Evolutionary conservation across 495 filamentous ascomycete genomes (phyloP).

Genomic region (Tuber aestivum): DNA sequence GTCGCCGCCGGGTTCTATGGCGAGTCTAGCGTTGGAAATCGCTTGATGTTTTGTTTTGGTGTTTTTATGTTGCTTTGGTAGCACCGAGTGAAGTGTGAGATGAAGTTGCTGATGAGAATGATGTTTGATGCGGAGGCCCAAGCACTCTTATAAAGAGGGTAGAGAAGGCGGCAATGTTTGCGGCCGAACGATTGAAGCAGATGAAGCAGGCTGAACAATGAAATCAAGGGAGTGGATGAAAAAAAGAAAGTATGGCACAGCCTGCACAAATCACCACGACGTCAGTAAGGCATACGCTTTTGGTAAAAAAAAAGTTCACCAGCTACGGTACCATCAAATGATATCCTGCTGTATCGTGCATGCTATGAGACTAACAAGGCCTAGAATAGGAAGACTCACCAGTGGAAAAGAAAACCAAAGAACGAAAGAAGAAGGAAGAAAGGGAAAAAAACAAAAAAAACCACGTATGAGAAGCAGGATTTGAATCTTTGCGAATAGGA

Average conservation of each 20-base stretch:
- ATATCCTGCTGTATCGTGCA: constrained; percentile 3
- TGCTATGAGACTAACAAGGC: background rate
- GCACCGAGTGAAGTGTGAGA: background rate
- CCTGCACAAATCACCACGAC: constrained; percentile 19
- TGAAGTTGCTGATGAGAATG: constrained; percentile 1
- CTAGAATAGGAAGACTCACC: constrained; percentile 12
- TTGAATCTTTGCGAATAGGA: constrained; percentile 8
- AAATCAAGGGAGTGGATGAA: constrained; percentile 16
- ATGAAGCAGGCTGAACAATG: background rate
- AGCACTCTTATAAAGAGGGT: background rate
- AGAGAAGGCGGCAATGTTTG: background rate
- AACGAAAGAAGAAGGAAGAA: constrained; percentile 11
- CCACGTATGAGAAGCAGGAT: constrained; percentile 19
- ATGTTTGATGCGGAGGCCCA: background rate
- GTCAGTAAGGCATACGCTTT: constrained; percentile 32
- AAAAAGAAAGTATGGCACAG: constrained; percentile 30
- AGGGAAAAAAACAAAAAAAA: constrained; percentile 17
- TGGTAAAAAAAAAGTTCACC: background rate
- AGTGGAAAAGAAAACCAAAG: constrained; percentile 17
- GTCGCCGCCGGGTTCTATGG: background rate
- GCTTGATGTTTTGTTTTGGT: constrained; percentile 2
- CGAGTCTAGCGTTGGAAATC: background rate
- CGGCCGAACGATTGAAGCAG: background rate
- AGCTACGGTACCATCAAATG: constrained; percentile 13
- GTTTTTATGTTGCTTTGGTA: background rate